Evolutionary conservation across 345 rosid genomes (phyloP).

Genomic region (Dipteronia sinensis): DNA sequence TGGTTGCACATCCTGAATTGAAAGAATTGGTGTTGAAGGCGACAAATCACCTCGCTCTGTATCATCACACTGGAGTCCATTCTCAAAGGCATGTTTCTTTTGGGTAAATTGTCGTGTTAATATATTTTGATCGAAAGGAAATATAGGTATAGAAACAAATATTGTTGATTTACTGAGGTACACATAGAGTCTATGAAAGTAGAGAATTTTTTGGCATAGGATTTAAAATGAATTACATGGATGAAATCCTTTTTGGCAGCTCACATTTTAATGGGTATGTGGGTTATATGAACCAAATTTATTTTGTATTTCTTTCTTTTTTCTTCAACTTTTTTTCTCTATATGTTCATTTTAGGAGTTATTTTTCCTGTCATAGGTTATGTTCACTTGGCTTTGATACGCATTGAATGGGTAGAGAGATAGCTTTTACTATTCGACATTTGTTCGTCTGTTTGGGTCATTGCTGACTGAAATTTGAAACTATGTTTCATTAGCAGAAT

Average conservation of each 20-base stretch:
- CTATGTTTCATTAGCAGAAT: neutral
- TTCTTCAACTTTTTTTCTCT: neutral
- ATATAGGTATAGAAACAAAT: conserved; percentile 11
- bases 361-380: neutral
- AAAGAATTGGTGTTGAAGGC: conserved; percentile 69
- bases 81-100: conserved; percentile 44
- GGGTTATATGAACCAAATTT: neutral
- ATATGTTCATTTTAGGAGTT: neutral
- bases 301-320: neutral
- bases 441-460: neutral
- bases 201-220: conserved; percentile 2
- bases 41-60: conserved; percentile 59
- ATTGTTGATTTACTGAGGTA: conserved; percentile 7
- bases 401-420: neutral
- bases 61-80: conserved; percentile 59
- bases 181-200: conserved; percentile 6
- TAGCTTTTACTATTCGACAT: neutral
- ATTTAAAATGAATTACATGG: conserved; percentile 11
- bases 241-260: conserved; percentile 12
- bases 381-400: neutral
- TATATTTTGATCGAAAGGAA: conserved; percentile 13
- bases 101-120: conserved; percentile 14
- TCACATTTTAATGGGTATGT: neutral
- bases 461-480: neutral
- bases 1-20: conserved; percentile 60